Evolutionary conservation across 2,329 filamentous ascomycete species (phyloP).

Genomic region (Coleophoma eucalyptorum): DNA sequence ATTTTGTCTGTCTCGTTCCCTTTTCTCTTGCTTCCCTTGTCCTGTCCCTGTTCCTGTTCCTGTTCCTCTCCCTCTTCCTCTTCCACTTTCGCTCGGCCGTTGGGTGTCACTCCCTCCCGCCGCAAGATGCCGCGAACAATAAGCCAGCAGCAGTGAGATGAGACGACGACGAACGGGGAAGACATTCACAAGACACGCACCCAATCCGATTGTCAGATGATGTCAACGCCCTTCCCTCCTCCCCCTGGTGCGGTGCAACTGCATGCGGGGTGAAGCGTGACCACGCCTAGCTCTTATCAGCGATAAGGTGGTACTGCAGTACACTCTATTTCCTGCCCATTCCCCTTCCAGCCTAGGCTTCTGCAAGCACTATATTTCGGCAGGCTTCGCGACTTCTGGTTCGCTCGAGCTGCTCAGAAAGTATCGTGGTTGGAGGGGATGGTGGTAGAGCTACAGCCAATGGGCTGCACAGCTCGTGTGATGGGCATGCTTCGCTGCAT

Average conservation of each 20-base stretch:
- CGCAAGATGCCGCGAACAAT: no score
- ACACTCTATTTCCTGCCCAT: not conserved
- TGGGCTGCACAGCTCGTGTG: not conserved
- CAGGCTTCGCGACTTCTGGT: not conserved
- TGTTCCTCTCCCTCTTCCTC: no score
- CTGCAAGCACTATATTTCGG: not conserved
- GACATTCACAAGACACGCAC: no score
- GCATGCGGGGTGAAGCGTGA: slow-evolving; percentile 5
- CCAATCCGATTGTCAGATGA: not conserved
- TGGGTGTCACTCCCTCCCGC: no score
- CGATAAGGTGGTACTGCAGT: not conserved
- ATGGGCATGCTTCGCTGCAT: not conserved
- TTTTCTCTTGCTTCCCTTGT: no score
- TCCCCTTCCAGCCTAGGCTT: not conserved
- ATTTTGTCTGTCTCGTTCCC: no score
- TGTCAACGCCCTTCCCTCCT: not conserved
- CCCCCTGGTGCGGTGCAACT: not conserved
- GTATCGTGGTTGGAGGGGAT: no score
- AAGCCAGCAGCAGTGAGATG: no score
- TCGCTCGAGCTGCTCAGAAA: slow-evolving; percentile 1
- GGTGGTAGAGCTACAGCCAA: no score
- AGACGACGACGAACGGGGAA: no score
- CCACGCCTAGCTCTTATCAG: not conserved
- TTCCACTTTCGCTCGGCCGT: no score
- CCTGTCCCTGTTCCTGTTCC: no score